Percentiles rank a stretch among this genome's conserved stretches.
phyloP scores from a whole-genome alignment of 2,329 filamentous ascomycete genomes.

The Curvularia eragrostidis region DNA sequence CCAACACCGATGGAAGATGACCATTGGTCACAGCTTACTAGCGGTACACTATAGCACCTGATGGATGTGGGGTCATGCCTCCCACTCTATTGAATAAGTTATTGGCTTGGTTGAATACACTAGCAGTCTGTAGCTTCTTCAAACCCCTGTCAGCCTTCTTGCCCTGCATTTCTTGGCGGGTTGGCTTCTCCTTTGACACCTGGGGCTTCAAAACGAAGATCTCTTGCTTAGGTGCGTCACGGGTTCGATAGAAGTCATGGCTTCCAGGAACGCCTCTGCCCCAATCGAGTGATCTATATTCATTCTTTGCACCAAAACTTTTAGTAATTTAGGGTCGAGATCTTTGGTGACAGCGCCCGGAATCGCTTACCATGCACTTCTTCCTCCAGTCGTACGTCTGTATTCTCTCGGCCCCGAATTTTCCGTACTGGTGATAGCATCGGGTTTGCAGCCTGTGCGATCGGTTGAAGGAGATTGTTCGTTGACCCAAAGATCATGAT shows the following conservation, averaged over 20 bases:
- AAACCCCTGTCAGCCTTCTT: neutral
- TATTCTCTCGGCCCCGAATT: neutral
- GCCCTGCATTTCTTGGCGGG: neutral
- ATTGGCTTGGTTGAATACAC: too few species aligned
- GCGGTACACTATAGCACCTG: neutral
- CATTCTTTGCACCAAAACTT: neutral
- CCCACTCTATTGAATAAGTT: too few species aligned
- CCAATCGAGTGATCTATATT: neutral
- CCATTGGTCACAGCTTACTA: neutral
- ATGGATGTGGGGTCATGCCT: neutral
- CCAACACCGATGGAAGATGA: too few species aligned
- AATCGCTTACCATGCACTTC: neutral
- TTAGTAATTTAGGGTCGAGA: neutral
- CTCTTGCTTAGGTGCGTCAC: neutral
- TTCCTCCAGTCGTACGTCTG: neutral
- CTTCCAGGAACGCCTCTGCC: neutral
- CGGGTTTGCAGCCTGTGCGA: neutral
- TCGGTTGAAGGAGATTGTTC: neutral
- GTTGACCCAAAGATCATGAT: neutral
- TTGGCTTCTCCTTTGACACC: neutral
- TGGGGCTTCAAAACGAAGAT: neutral
- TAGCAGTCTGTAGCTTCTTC: neutral
- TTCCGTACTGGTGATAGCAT: neutral
- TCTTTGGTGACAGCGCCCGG: neutral
- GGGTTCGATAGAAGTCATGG: neutral